These are phyloP conservation scores for Globisporangium spinosum DNA, from an alignment of 352 stramenopile genomes.

Conservation along the genomic window DNA sequence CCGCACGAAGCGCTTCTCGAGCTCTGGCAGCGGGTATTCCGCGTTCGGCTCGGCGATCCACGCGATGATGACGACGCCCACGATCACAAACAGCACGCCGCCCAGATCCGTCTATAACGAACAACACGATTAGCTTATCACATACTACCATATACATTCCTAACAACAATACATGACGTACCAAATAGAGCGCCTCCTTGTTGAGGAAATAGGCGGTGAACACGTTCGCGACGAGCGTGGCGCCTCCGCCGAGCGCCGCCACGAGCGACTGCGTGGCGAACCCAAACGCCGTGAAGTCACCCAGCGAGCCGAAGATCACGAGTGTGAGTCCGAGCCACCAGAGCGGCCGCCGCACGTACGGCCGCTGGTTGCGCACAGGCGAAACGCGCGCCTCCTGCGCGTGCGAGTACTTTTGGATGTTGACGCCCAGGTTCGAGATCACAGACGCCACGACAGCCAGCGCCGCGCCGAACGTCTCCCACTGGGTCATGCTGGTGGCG, in stretches of 20 bases:
- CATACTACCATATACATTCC: not conserved
- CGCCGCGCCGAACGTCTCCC: slow-evolving; percentile 77
- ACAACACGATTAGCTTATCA: not conserved
- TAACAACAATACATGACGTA: slow-evolving; percentile 16
- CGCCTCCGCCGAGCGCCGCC: slow-evolving; percentile 76
- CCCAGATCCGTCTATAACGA: slow-evolving; percentile 62
- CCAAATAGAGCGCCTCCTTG: slow-evolving; percentile 65
- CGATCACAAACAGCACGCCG: slow-evolving; percentile 84
- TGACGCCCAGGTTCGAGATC: slow-evolving; percentile 88
- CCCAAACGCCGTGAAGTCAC: slow-evolving; percentile 87
- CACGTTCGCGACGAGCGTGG: slow-evolving; percentile 87
- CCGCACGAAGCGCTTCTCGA: slow-evolving; percentile 79
- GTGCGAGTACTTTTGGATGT: slow-evolving; percentile 90
- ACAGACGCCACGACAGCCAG: slow-evolving; percentile 79
- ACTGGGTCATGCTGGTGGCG: slow-evolving; percentile 46
- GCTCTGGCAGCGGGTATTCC: slow-evolving; percentile 81
- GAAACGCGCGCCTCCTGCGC: slow-evolving; percentile 41
- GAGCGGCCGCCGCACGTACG: slow-evolving; percentile 83
- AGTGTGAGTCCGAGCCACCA: slow-evolving; percentile 85
- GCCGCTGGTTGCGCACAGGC: slow-evolving; percentile 43
- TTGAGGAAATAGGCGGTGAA: slow-evolving; percentile 85
- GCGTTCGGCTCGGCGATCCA: slow-evolving; percentile 83
- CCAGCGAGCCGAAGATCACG: slow-evolving; percentile 77
- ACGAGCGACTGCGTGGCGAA: slow-evolving; percentile 90
- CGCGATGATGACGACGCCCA: slow-evolving; percentile 84